Percentiles rank a stretch among this genome's conserved stretches.
These are phyloP conservation scores for Hymenotorrendiella dingleyae DNA, from an alignment of 2,329 filamentous ascomycete species.

Conservation along the genomic window DNA sequence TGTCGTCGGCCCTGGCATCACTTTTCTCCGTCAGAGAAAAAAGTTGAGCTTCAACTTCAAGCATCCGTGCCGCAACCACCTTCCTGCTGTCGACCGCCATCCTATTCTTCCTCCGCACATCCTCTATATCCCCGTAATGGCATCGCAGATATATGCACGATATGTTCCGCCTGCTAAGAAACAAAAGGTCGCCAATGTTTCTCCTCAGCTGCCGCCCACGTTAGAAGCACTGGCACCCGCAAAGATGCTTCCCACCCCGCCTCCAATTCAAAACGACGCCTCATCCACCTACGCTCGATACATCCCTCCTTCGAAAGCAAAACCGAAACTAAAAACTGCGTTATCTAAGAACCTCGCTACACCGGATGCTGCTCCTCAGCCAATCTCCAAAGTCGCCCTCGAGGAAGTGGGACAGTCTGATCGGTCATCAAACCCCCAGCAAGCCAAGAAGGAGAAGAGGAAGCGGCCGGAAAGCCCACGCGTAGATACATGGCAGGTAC, in stretches of 20 bases:
- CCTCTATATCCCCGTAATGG: conserved; percentile 6
- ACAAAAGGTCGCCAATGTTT: conserved; percentile 3
- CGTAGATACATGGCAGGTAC: background rate
- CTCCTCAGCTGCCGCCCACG: background rate
- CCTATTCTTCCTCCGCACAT: no score
- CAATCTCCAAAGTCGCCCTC: background rate
- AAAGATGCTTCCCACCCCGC: conserved; percentile 6
- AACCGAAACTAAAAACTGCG: background rate
- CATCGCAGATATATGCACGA: conserved; percentile 27
- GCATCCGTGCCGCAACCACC: no score
- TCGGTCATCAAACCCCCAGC: conserved; percentile 1
- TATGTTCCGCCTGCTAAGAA: conserved; percentile 28
- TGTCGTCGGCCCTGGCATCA: no score
- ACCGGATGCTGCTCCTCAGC: background rate
- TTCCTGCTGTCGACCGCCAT: no score
- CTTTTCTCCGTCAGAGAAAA: no score
- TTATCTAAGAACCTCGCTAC: background rate
- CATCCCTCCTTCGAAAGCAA: conserved; percentile 24
- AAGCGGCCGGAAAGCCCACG: background rate
- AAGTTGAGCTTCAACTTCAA: no score
- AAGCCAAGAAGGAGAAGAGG: conserved; percentile 1
- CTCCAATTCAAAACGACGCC: conserved; percentile 22
- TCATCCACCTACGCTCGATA: conserved; percentile 29
- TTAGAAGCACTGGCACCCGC: conserved; percentile 1
- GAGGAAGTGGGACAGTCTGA: conserved; percentile 10